Base-by-base conservation (phyloP, 345 rosid genomes). In the Jatropha curcas region DNA sequence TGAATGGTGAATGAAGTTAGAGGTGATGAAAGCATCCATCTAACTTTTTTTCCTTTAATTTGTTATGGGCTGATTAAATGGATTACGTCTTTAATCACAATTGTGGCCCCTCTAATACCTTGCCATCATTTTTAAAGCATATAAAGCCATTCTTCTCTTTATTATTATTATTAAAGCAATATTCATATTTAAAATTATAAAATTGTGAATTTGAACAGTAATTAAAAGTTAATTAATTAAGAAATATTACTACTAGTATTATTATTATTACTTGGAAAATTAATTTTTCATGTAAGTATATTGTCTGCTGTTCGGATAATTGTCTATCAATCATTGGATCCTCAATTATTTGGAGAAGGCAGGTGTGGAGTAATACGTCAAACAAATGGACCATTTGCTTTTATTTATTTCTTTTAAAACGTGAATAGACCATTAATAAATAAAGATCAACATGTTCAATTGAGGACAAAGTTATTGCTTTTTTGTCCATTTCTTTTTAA, bases 51-150 rank as follows among this genome's bases (percentile, higher is more conserved):
- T n/a, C n/a, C n/a, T n/a, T n/a, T n/a, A n/a, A n/a, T n/a, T 37
- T 61, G 30, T 17, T 31, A 52, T 30, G n/a, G 71, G 31, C 11
- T 33, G n/a, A 2, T 24, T 24, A 25, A 52, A 72, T 70, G 76
- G 81, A 80, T 77, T 70, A 67, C 75, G 79, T 74, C 53, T 33
- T 67, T 43, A 72, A 66, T 72, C 35, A 70, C 65, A 52, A 67
- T 33, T 28, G 48, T 52, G 75, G 72, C 24, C 77, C 74, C 53
- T 6, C 25, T 4, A 19, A 25, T n/a, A 13, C 17, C 20, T 22
- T 27, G 24, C 25, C 45, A 9, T 6, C 11, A 7, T 7, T 64
- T 65, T 34, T 67, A 67, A 52, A 57, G 31, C 28, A 22, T 51
- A 72, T 9, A 74, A 17, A 51, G 45, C 50, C 58, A 37, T 50